Conservation (phyloP, 306 rosid genomes). For the Begonia masoniana region DNA sequence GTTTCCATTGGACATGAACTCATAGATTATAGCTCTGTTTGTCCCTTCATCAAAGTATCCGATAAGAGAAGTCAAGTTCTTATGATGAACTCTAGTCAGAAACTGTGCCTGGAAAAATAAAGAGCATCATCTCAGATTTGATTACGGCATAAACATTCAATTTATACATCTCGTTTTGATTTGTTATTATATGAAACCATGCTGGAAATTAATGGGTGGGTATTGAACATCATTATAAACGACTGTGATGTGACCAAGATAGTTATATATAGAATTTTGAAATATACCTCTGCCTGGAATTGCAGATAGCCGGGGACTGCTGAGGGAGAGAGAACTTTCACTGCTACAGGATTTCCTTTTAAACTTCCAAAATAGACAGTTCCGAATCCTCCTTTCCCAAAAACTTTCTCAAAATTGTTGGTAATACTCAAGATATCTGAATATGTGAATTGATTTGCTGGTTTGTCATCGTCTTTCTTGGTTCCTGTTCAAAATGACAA, state of each 20-base stretch:
- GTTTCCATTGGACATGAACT: slow-evolving; percentile 6
- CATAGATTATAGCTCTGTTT: not conserved
- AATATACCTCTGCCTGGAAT: slow-evolving; percentile 25
- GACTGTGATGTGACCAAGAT: no score
- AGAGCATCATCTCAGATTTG: no score
- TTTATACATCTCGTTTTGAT: no score
- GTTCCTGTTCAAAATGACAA: no score
- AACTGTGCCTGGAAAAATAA: slow-evolving; percentile 4
- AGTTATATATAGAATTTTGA: not conserved
- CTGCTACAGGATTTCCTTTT: slow-evolving; percentile 24
- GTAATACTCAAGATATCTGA: slow-evolving; percentile 22
- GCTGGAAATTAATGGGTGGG: no score
- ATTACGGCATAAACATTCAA: no score
- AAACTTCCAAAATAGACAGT: slow-evolving; percentile 25
- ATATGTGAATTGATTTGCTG: slow-evolving; percentile 15
- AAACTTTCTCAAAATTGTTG: slow-evolving; percentile 19
- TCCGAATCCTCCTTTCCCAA: slow-evolving; percentile 43
- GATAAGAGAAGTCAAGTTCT: slow-evolving; percentile 8
- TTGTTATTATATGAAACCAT: no score
- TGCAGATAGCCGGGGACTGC: slow-evolving; percentile 20
- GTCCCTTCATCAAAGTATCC: slow-evolving; percentile 9
- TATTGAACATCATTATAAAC: no score
- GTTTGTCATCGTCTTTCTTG: not conserved
- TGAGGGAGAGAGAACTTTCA: slow-evolving; percentile 30
- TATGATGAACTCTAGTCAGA: slow-evolving; percentile 7